phyloP scores from a whole-genome alignment of 2,329 filamentous ascomycete genomes.

The Ophidiomyces ophidiicola region DNA sequence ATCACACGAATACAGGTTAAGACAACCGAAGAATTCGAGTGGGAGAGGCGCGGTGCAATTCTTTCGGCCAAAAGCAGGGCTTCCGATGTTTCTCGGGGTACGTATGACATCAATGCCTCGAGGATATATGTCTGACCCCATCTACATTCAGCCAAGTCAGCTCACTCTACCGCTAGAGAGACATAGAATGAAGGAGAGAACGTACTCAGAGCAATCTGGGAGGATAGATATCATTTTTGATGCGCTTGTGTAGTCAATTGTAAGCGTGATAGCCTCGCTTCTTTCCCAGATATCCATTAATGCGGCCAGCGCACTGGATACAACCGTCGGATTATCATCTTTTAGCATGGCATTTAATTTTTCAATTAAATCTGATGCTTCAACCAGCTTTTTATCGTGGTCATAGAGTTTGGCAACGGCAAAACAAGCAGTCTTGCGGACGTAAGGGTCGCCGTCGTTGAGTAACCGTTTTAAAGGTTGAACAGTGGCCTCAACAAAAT shows the following conservation, averaged over 20 bases:
- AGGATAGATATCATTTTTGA: slow-evolving; percentile 97
- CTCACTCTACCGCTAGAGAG: not conserved
- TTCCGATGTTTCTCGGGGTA: slow-evolving; percentile 81
- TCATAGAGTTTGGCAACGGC: slow-evolving; percentile 97
- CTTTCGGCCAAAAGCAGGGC: slow-evolving; percentile 82
- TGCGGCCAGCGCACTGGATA: slow-evolving; percentile 80
- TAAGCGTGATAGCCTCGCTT: slow-evolving; percentile 93
- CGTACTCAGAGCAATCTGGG: slow-evolving; percentile 91
- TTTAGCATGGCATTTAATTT: slow-evolving; percentile 76
- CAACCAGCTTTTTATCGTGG: slow-evolving; percentile 81
- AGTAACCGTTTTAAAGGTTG: slow-evolving; percentile 72
- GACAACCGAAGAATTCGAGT: slow-evolving; percentile 93
- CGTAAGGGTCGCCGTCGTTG: slow-evolving; percentile 81
- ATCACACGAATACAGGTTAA: slow-evolving; percentile 93
- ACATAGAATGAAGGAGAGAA: slow-evolving; percentile 14
- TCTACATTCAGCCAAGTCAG: slow-evolving; percentile 38
- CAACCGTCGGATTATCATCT: slow-evolving; percentile 94
- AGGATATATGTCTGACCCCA: slow-evolving; percentile 99
- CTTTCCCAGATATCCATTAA: slow-evolving; percentile 98
- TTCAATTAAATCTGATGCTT: slow-evolving; percentile 83
- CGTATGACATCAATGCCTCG: slow-evolving; percentile 94
- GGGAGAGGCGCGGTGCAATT: slow-evolving; percentile 87
- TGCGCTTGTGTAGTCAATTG: slow-evolving; percentile 92
- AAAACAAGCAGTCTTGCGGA: slow-evolving; percentile 92
- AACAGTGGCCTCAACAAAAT: slow-evolving; percentile 87